Evolutionary conservation across 208 protist species (phyloP).

Genomic region (Leishmania martiniquensis): DNA sequence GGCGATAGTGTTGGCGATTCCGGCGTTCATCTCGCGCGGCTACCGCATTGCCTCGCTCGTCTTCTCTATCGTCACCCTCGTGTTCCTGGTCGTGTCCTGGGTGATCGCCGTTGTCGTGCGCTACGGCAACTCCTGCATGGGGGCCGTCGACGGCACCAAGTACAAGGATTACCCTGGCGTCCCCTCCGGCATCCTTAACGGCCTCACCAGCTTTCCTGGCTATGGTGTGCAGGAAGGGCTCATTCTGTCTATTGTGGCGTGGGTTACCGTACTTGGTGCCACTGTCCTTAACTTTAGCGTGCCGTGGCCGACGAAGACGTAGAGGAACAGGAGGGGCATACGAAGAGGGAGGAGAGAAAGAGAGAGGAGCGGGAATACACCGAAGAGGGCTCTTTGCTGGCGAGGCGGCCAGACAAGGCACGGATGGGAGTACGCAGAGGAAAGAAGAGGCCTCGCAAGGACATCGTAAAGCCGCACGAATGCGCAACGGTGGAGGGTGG

Average conservation of each 20-base stretch:
- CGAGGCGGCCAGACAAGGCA: not conserved
- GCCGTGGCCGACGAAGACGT: conserved; percentile 26
- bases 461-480: too few relatives aligned
- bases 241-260: conserved; percentile 47
- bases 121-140: conserved; percentile 39
- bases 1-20: conserved; percentile 38
- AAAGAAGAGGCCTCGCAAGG: too few relatives aligned
- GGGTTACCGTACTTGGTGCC: conserved; percentile 36
- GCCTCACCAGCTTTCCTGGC: conserved; percentile 41
- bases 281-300: conserved; percentile 51
- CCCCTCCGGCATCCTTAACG: conserved; percentile 49
- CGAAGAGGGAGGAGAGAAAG: not conserved
- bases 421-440: not conserved
- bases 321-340: not conserved
- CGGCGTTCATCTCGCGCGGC: conserved; percentile 36
- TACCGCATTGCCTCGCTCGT: conserved; percentile 47
- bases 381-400: not conserved
- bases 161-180: conserved; percentile 52
- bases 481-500: too few relatives aligned
- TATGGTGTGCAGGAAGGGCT: conserved; percentile 65
- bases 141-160: conserved; percentile 3
- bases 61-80: conserved; percentile 33
- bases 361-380: too few relatives aligned
- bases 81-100: conserved; percentile 57
- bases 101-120: conserved; percentile 47